phyloP scores from a whole-genome alignment of 345 rosid genomes.

The Eucalyptus regnans region DNA sequence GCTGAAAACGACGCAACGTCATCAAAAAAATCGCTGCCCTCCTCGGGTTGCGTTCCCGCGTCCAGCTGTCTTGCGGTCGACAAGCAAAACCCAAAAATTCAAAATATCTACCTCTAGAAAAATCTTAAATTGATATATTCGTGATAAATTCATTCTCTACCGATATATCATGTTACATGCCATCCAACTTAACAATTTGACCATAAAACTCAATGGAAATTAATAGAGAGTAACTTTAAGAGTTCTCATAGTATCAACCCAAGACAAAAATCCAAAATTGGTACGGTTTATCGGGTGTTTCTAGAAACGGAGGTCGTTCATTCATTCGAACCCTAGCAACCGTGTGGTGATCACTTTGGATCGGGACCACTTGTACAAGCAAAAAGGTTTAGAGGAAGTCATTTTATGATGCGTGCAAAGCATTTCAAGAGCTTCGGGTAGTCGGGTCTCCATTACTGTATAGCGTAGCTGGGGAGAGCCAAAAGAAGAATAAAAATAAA shows the following conservation, averaged over 20 bases:
- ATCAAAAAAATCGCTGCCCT: not conserved
- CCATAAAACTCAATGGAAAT: accelerated
- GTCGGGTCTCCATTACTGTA: not conserved
- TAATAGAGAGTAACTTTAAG: accelerated
- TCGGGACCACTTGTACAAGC: not conserved
- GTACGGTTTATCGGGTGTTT: accelerated
- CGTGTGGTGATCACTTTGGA: not conserved
- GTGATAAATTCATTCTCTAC: too few species aligned
- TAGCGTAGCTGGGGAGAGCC: not conserved
- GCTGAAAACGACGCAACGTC: not conserved
- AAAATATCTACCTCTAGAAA: too few species aligned
- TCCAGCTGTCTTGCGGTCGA: not conserved
- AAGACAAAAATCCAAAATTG: not conserved
- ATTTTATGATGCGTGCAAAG: not conserved
- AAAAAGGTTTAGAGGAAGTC: not conserved
- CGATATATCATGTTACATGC: accelerated
- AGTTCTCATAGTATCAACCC: accelerated
- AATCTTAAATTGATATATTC: too few species aligned
- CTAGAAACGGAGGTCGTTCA: not conserved
- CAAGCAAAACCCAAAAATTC: not conserved
- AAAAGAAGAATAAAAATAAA: not conserved
- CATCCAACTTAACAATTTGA: accelerated
- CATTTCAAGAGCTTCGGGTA: not conserved
- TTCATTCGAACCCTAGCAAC: not conserved
- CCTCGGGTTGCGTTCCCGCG: too few species aligned